Base-by-base conservation (phyloP, 495 filamentous ascomycete species). In the Chaetomium cochliodes region DNA sequence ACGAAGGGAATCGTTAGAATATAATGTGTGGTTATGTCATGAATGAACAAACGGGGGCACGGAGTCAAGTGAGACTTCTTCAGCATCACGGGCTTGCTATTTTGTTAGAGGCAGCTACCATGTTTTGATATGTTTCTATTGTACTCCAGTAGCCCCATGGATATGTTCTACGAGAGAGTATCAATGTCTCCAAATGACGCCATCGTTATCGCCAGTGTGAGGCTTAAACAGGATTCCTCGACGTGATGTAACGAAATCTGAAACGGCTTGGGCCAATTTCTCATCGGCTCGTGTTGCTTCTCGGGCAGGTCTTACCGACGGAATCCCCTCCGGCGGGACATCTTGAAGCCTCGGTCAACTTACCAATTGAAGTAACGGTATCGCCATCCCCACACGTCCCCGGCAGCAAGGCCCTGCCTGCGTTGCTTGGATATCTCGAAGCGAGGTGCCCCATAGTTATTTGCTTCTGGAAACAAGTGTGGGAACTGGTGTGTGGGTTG, bases 161-260 rank as follows among this genome's bases (percentile, higher is more conserved):
- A 16, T 44, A 11, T 11, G 47, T 50, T 50, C 7, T 20, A 49
- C 16, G 20, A 53, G 13, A 33, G 5, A 9, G 0, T 53, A 0
- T 28, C 23, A 53, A 33, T 3, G 26, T 53, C 16, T n/a, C 23
- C 9, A 16, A 18, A 33, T 49, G 44, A 50, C 18, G 26, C 26
- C 25, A 50, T 60, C 9, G 23, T 12, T 50, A 50, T 20, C 46
- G 23, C 9, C 25, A 7, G 2, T 37, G 18, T 26, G 55, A 25
- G 55, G 22, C 55, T 44, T 25, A 26, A 60, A 12, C 23, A 0
- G 16, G 41, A 46, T 5, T 5, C 28, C 25, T 49, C 6, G 58
- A n/a, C 42, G 1, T 49, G 18, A 41, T 50, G 58, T 12, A 60
- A 60, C 44, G 25, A 16, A 26, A 60, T 50, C 44, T 60, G 42